Percentiles rank a stretch among this genome's conserved stretches.
phyloP scores from a whole-genome alignment of 176 grass and related monocot species.

The Themeda triandra region DNA sequence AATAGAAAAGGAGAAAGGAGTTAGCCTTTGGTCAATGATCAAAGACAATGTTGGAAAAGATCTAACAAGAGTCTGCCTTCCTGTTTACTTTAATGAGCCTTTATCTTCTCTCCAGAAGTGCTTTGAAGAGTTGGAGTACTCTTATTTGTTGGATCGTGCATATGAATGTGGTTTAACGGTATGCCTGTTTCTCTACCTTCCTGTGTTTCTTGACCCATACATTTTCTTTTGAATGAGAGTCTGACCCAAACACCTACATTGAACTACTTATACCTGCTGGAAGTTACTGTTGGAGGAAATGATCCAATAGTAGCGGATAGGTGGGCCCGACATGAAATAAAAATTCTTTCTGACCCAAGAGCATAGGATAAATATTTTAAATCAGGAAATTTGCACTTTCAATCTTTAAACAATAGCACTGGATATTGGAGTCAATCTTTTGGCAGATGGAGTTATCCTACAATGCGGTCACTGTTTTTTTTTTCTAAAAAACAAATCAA shows the following conservation, averaged over 20 bases:
- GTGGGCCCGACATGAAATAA: neutral
- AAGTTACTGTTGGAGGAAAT: neutral
- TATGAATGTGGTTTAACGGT: conserved; percentile 52
- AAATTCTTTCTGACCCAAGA: neutral
- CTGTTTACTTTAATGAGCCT: conserved; percentile 93
- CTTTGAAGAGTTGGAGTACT: conserved; percentile 93
- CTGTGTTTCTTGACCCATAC: neutral
- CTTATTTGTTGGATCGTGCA: conserved; percentile 77
- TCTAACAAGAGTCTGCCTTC: conserved; percentile 87
- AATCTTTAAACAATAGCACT: neutral
- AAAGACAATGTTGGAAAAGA: conserved; percentile 95
- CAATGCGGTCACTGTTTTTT: neutral
- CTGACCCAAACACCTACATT: neutral
- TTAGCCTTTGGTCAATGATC: conserved; percentile 92
- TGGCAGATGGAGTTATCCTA: neutral
- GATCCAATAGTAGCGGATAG: neutral
- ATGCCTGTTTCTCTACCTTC: conserved; percentile 17
- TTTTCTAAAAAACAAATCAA: neutral
- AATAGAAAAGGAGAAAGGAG: conserved; percentile 77
- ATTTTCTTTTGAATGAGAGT: neutral
- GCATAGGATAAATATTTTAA: neutral
- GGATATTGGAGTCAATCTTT: conserved; percentile 5
- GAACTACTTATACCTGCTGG: neutral
- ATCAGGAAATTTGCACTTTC: neutral
- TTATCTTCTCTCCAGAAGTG: conserved; percentile 87